Base-by-base conservation (phyloP, 208 protist species). In the Acanthamoeba triangularis region DNA sequence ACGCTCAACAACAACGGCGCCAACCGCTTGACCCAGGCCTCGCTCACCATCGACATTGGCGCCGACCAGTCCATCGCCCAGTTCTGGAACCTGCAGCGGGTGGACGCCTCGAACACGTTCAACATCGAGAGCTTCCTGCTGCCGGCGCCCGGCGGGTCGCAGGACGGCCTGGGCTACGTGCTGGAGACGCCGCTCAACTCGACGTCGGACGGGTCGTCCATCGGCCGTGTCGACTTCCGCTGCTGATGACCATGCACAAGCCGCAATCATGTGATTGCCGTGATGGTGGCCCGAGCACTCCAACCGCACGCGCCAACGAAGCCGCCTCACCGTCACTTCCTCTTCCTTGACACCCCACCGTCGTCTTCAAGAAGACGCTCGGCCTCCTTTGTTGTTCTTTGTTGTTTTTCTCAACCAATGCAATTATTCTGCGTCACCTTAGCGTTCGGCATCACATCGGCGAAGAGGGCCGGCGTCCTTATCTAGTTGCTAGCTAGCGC, bases 121-220 rank as follows among this genome's bases (percentile, higher is more conserved):
- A 44, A 18, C n/a, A 41, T 90, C 16, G 13, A 14, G 18, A 23
- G 20, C n/a, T 65, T 65, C 30, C 25, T 90, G n/a, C 80, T 90
- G 7, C 80, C 80, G 16, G 54, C 44, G 20, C 28, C n/a, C 8
- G 80, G 80, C 28, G n/a, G 33, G 10, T 65, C 80, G 28, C n/a
- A 56, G n/a, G 25, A 23, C 1, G 44, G 49, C 80, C 16, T 63
- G n/a, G 80, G 80, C 25, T 90, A 90, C 33, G 54, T 90, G 20
- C 80, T 90, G n/a, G 25, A 52, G 30, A 90, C 80, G 30, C 80
- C 80, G 49, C 49, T 90, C 49, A 44, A 65, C 52, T 90, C 80
- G 1, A 44, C 44, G 2, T 90, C 80, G 10, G 52, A 5, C n/a
- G 35, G 30, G 49, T 63, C 80, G 7, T 47, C 80, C 18, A 61